A percentile compares a stretch with the other conserved stretches of the same genome.
Conservation (phyloP, 208 protist species). For the Crithidia brevicula region DNA sequence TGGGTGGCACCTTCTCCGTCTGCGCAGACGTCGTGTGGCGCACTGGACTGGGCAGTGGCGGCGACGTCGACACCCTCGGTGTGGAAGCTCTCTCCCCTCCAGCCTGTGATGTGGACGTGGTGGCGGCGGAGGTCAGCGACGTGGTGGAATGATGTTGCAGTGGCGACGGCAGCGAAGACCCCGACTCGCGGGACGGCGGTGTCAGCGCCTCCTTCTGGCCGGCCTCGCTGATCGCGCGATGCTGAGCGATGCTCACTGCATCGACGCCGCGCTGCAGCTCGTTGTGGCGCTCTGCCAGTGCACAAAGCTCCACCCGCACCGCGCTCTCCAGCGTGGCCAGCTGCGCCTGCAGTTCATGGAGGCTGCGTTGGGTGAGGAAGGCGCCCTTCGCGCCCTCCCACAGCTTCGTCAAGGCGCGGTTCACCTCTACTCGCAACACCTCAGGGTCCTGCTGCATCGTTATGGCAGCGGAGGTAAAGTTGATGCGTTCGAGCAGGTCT, state of each 20-base stretch:
- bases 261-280: slow-evolving; percentile 41
- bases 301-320: slow-evolving; percentile 67
- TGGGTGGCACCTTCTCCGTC: neutral
- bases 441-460: slow-evolving; percentile 41
- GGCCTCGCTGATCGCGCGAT: neutral
- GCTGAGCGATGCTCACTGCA: slow-evolving; percentile 27
- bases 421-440: slow-evolving; percentile 63
- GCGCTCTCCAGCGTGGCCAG: slow-evolving; percentile 67
- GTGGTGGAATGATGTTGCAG: neutral
- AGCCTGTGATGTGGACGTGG: neutral
- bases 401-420: slow-evolving; percentile 63
- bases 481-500: slow-evolving; percentile 82
- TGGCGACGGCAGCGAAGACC: neutral
- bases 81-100: neutral
- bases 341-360: slow-evolving; percentile 59
- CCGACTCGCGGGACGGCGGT: no score
- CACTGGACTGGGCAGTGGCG: neutral
- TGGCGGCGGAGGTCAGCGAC: neutral
- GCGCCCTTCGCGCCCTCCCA: slow-evolving; percentile 62
- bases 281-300: slow-evolving; percentile 62
- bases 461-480: slow-evolving; percentile 44
- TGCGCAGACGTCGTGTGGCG: neutral
- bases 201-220: neutral
- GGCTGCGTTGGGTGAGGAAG: slow-evolving; percentile 63
- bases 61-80: neutral